Evolutionary conservation across 148 eudicot genomes (phyloP).

Genomic region (Tetragonia tetragonoides): DNA sequence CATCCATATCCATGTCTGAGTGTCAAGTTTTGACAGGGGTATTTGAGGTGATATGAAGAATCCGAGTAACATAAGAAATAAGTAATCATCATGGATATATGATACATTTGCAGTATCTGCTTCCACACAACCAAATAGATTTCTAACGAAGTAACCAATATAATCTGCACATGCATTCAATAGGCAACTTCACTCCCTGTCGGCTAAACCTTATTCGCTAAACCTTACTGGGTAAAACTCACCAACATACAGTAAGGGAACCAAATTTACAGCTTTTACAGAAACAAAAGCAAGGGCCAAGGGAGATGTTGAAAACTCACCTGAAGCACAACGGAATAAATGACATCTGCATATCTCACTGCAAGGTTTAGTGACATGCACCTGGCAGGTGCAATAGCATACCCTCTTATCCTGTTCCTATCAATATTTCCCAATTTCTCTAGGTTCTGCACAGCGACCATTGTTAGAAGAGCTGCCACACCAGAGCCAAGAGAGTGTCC

Average conservation of each 20-base stretch:
- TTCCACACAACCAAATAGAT: not conserved
- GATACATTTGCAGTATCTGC: not conserved
- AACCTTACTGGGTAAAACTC: no score
- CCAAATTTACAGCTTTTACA: not conserved
- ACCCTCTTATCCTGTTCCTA: slow-evolving; percentile 78
- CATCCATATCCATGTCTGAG: no score
- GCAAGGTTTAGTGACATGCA: slow-evolving; percentile 97
- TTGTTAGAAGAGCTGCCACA: slow-evolving; percentile 75
- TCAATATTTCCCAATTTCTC: slow-evolving; percentile 64
- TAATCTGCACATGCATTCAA: not conserved
- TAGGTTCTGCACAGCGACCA: slow-evolving; percentile 68
- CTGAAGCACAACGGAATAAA: slow-evolving; percentile 94
- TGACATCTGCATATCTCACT: slow-evolving; percentile 93
- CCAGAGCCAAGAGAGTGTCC: slow-evolving; percentile 99
- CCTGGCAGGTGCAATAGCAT: slow-evolving; percentile 94
- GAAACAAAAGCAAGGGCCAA: not conserved
- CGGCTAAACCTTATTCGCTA: not conserved
- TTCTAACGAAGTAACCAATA: not conserved
- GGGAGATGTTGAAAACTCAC: slow-evolving; percentile 29
- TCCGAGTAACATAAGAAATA: not conserved
- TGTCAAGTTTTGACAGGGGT: no score
- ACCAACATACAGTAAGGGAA: not conserved
- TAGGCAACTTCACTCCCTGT: not conserved
- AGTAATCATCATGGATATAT: not conserved
- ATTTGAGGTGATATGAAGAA: no score